Evolutionary conservation across 169 alveolate species (phyloP).

Genomic region (Besnoitia besnoiti): DNA sequence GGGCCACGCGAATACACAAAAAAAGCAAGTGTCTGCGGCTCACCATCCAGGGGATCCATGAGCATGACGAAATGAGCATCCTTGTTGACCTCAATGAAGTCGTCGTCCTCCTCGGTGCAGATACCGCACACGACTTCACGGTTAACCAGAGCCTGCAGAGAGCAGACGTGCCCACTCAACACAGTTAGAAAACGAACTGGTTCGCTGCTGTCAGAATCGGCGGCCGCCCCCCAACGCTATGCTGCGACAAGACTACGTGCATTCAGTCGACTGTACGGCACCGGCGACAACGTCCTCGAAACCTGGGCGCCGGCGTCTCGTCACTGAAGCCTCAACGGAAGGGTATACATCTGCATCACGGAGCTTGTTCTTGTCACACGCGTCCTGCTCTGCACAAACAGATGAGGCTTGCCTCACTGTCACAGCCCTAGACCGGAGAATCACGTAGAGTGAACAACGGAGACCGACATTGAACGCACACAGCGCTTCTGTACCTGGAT

Average conservation of each 20-base stretch:
- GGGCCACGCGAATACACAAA: neutral
- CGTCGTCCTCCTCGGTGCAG: conserved; percentile 75
- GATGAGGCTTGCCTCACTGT: too few species aligned
- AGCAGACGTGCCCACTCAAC: too few species aligned
- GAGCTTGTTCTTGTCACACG: too few species aligned
- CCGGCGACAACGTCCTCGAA: too few species aligned
- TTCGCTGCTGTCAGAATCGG: neutral
- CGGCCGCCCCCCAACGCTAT: neutral
- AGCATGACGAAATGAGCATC: conserved; percentile 74
- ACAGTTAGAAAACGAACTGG: neutral
- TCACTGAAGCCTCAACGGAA: too few species aligned
- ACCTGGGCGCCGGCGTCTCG: too few species aligned
- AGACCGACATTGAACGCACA: too few species aligned
- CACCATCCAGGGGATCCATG: conserved; percentile 89
- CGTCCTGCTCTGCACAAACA: too few species aligned
- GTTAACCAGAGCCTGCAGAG: conserved; percentile 64
- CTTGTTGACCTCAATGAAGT: conserved; percentile 56
- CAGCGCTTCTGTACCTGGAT: conserved; percentile 66
- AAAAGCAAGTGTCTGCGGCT: neutral
- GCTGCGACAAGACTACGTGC: neutral
- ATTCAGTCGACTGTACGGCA: neutral
- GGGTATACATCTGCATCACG: too few species aligned
- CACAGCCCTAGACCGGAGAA: too few species aligned
- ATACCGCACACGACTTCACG: conserved; percentile 76
- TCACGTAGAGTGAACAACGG: too few species aligned